Base-by-base conservation (phyloP, 352 stramenopile genomes). In the Albugo candida region DNA sequence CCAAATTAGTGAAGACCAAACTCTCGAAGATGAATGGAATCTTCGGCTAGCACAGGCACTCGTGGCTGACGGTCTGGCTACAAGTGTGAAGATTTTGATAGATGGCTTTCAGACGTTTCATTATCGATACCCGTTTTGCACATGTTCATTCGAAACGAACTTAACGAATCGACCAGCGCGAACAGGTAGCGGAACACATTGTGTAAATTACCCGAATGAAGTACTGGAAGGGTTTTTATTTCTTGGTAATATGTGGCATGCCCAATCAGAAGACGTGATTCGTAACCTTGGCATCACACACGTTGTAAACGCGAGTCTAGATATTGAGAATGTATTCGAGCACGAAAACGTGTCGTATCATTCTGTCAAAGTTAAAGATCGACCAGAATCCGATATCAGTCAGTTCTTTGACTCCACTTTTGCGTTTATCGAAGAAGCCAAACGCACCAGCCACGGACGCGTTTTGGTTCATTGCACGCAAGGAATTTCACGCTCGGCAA, bases 181-280 rank as follows among this genome's bases (percentile, higher is more conserved):
- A 42, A 89, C 77, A 24, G 72, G 73, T 47, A 89, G 77, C 51
- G 77, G 77, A 17, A 87, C 70, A 5, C 77, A 91, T 63, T 83
- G 83, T 59, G 50, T 91, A 16, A 87, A 85, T 58, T 91, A 91
- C 65, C 77, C 77, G 41, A 91, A 91, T 48, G 77, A 91, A 52
- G 82, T 91, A 45, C 58, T 91, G 31, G 77, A 91, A 44, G 74
- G 74, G 1, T 91, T 91, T 56, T 52, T 91, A 8, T 91, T 84
- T 50, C 60, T 91, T 16, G 77, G 77, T 38, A 91, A 91, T 58
- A 87, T 91, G 74, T 91, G 77, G 77, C 77, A 91, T 54, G 77
- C 76, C 16, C 73, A 89, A 57, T 79, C 61, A 31, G 67, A 71
- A 54, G 64, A 82, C 34, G 71, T 91, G 5, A 51, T 87, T 19